These are phyloP conservation scores for Microbotryum intermedium DNA, from an alignment of 1,284 basidiomycete species.

Conservation along the genomic window DNA sequence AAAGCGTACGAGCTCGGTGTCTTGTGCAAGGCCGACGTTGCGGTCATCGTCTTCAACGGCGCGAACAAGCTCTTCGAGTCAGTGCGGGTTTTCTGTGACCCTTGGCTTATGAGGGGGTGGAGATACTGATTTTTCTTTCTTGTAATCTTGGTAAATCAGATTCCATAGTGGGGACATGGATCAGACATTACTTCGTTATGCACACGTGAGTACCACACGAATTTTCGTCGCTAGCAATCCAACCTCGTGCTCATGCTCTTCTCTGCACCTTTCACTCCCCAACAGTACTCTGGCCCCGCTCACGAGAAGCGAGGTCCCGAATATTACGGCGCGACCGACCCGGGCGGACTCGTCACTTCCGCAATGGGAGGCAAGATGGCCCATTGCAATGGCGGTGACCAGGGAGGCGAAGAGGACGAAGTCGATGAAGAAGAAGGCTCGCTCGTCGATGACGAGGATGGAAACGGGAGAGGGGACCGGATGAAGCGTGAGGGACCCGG, in stretches of 20 bases:
- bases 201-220: conserved; percentile 42
- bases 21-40: conserved; percentile 59
- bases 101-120: neutral
- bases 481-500: too few relatives aligned
- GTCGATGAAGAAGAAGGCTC: conserved; percentile 44
- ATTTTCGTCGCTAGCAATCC: neutral
- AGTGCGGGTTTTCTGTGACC: neutral
- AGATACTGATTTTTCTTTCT: neutral
- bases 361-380: conserved; percentile 17
- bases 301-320: conserved; percentile 27
- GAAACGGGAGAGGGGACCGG: neutral
- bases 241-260: conserved; percentile 11
- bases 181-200: conserved; percentile 46
- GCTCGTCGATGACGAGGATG: conserved; percentile 11
- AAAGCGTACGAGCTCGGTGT: conserved; percentile 83
- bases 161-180: conserved; percentile 51
- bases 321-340: conserved; percentile 20
- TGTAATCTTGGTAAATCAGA: conserved; percentile 2
- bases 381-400: conserved; percentile 40
- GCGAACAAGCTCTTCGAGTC: conserved; percentile 52
- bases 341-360: conserved; percentile 2
- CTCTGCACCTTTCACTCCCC: neutral
- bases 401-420: conserved; percentile 42
- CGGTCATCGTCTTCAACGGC: conserved; percentile 58
- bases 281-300: conserved; percentile 45